A percentile compares a stretch with the other conserved stretches of the same genome.
These are phyloP conservation scores for Diaporthe amygdali DNA, from an alignment of 2,329 filamentous ascomycete genomes.

Conservation along the genomic window DNA sequence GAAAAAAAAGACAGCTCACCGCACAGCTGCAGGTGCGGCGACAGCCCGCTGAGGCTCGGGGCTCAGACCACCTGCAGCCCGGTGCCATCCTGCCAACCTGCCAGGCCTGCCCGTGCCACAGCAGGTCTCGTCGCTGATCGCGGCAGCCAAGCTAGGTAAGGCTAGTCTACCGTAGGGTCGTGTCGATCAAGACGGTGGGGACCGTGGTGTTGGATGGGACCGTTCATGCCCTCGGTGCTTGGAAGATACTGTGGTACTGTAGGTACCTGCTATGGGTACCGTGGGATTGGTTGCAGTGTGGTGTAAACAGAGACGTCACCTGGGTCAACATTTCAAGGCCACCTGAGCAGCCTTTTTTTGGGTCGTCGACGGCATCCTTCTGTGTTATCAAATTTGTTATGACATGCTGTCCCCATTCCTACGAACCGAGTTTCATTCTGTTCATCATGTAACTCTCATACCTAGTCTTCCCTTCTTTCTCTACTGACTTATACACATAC, in stretches of 20 bases:
- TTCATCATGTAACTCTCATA: not conserved
- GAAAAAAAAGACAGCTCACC: conserved; percentile 18
- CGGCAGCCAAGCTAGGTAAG: conserved; percentile 11
- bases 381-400: not conserved
- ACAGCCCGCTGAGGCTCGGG: not conserved
- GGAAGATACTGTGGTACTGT: no score
- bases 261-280: not conserved
- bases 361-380: not conserved
- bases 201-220: not conserved
- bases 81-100: not conserved
- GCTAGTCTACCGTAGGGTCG: not conserved
- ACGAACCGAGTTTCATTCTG: not conserved
- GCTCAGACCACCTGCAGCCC: conserved; percentile 11
- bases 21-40: conserved; percentile 19
- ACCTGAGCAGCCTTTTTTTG: not conserved
- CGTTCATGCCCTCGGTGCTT: not conserved
- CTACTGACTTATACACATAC: not conserved
- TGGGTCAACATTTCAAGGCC: not conserved
- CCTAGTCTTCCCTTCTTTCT: not conserved
- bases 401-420: not conserved
- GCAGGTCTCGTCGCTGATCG: conserved; percentile 12
- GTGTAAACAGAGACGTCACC: not conserved
- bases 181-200: not conserved
- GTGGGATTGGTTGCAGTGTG: not conserved
- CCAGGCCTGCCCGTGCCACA: not conserved